Percentiles rank a stretch among this genome's conserved stretches.
Evolutionary conservation across 129 eudicot genomes (phyloP).

Genomic region (Pittosporum tobira): DNA sequence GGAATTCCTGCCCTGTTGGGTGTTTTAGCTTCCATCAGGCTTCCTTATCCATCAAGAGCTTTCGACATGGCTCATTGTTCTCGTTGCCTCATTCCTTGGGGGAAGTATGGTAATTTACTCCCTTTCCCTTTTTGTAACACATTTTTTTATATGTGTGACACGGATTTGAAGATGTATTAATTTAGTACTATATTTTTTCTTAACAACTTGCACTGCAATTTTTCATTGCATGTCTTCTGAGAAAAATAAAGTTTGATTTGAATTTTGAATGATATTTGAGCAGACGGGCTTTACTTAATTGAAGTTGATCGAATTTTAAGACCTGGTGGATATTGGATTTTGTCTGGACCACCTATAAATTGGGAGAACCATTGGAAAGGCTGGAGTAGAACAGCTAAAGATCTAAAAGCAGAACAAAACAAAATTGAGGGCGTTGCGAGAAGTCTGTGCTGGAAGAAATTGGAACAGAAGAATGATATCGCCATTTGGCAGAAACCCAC

Average conservation of each 20-base stretch:
- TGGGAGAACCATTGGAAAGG: slow-evolving; percentile 83
- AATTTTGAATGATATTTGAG: slow-evolving; percentile 1
- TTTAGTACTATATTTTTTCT: too few relatives aligned
- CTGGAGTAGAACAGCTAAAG: slow-evolving; percentile 58
- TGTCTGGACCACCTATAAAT: slow-evolving; percentile 93
- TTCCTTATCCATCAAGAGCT: slow-evolving; percentile 86
- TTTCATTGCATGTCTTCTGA: not conserved
- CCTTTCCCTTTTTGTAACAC: not conserved
- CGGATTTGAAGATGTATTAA: too few relatives aligned
- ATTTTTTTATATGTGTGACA: too few relatives aligned
- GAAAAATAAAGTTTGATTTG: not conserved
- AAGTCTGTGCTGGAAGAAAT: slow-evolving; percentile 87
- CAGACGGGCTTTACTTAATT: slow-evolving; percentile 73
- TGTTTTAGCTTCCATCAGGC: slow-evolving; percentile 55
- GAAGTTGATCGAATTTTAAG: slow-evolving; percentile 85
- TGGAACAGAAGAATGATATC: slow-evolving; percentile 53
- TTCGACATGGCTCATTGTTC: slow-evolving; percentile 98
- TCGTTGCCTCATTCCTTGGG: slow-evolving; percentile 97
- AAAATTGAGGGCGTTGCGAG: slow-evolving; percentile 52
- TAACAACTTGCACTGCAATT: too few relatives aligned
- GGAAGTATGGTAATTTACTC: slow-evolving; percentile 45
- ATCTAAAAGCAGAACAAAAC: slow-evolving; percentile 54
- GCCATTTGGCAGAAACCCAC: slow-evolving; percentile 91
- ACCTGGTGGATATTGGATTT: slow-evolving; percentile 93
- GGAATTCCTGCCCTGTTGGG: slow-evolving; percentile 89